Percentiles rank a stretch among this genome's conserved stretches.
phyloP scores from a whole-genome alignment of 768 basidiomycete genomes.

The Lyophyllum semitale region DNA sequence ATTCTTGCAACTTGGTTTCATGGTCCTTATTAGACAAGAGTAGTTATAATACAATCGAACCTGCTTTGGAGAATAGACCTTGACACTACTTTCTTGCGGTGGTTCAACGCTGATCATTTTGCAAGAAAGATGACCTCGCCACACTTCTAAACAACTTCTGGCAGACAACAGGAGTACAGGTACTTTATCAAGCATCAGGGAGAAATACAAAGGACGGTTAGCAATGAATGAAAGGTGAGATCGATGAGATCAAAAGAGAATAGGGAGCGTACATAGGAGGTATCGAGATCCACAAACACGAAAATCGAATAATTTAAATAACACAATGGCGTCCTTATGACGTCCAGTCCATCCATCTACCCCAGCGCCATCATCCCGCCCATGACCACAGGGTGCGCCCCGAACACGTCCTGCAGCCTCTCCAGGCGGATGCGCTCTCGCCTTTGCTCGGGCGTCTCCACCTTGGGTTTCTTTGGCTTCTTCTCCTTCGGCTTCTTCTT shows the following conservation, averaged over 20 bases:
- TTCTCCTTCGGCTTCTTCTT: constrained; percentile 33
- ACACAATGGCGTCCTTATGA: background rate
- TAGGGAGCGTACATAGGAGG: constrained; percentile 1
- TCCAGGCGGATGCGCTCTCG: constrained; percentile 16
- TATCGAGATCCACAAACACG: background rate
- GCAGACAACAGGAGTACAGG: background rate
- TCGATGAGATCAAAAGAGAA: constrained; percentile 4
- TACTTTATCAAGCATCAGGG: background rate
- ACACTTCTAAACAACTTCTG: too few relatives aligned
- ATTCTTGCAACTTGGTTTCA: too few relatives aligned
- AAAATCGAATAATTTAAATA: background rate
- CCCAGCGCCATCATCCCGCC: constrained; percentile 17
- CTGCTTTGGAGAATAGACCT: too few relatives aligned
- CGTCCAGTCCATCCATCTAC: constrained; percentile 2
- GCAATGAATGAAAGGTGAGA: constrained; percentile 6
- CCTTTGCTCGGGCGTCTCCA: constrained; percentile 16
- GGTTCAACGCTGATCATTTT: background rate
- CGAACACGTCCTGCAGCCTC: constrained; percentile 10
- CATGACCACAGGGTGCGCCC: constrained; percentile 14
- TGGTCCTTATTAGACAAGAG: too few relatives aligned
- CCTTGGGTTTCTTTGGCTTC: constrained; percentile 7
- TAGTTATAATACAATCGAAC: too few relatives aligned
- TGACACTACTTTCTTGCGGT: too few relatives aligned
- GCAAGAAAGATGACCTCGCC: too few relatives aligned
- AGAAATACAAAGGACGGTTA: constrained; percentile 5